Percentiles rank a stretch among this genome's conserved stretches.
Conservation (phyloP, 352 stramenopile genomes). For the Elongisporangium prolatum region DNA sequence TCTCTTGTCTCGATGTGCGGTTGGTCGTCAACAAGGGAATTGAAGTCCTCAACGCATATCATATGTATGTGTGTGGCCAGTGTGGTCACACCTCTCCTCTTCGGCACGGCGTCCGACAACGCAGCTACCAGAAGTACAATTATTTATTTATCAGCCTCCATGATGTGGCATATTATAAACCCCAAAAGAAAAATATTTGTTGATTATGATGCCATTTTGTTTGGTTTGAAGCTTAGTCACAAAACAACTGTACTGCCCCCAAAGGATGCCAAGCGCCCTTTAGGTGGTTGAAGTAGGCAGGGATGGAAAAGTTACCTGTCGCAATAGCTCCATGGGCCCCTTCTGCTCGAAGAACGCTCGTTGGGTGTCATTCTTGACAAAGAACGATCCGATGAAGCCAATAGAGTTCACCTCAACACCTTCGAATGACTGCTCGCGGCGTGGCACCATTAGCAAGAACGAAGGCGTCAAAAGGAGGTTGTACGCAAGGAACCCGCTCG, state of each 20-base stretch:
- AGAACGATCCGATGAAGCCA: slow-evolving; percentile 79
- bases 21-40: background rate
- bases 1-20: background rate
- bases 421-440: slow-evolving; percentile 38
- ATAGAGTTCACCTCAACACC: slow-evolving; percentile 85
- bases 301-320: slow-evolving; percentile 56
- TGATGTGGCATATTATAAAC: background rate
- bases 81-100: background rate
- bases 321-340: slow-evolving; percentile 49
- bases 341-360: slow-evolving; percentile 43
- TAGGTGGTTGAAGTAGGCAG: slow-evolving; percentile 2
- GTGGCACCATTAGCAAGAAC: slow-evolving; percentile 70
- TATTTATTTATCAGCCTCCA: background rate
- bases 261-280: background rate
- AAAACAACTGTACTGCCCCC: no score
- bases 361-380: slow-evolving; percentile 60
- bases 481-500: slow-evolving; percentile 36
- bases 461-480: slow-evolving; percentile 72
- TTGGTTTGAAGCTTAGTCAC: background rate
- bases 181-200: background rate
- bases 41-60: background rate
- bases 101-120: background rate
- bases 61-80: background rate
- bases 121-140: background rate
- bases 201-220: background rate